phyloP scores from a whole-genome alignment of 2,329 filamentous ascomycete genomes.

The Cordyceps militaris region DNA sequence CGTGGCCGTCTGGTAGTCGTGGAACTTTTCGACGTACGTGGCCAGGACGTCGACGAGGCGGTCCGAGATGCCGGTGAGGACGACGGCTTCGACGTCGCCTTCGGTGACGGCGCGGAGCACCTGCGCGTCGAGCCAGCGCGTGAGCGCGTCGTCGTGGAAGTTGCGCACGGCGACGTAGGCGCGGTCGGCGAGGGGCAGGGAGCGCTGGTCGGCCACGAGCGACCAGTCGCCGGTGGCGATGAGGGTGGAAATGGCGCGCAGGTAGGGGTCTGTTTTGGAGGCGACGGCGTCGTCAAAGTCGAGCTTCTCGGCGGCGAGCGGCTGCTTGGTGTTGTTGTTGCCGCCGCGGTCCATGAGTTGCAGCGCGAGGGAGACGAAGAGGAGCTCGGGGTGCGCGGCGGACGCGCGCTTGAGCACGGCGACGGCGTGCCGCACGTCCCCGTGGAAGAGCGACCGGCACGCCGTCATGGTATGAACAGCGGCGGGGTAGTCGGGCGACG shows the following conservation, averaged over 20 bases:
- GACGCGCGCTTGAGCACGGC: constrained; percentile 63
- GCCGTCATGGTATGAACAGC: constrained; percentile 65
- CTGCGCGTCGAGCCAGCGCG: constrained; percentile 61
- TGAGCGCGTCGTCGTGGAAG: constrained; percentile 54
- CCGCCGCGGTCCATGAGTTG: constrained; percentile 52
- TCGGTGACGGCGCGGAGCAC: constrained; percentile 52
- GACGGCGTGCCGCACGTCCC: constrained; percentile 60
- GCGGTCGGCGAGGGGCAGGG: constrained; percentile 67
- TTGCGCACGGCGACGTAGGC: constrained; percentile 65
- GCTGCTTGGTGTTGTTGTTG: constrained; percentile 23
- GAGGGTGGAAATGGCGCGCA: constrained; percentile 71
- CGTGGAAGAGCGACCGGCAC: constrained; percentile 68
- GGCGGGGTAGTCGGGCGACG: constrained; percentile 41
- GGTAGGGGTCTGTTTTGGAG: constrained; percentile 66
- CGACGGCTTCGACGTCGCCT: constrained; percentile 70
- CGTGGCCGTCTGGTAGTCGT: constrained; percentile 72
- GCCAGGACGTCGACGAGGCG: constrained; percentile 67
- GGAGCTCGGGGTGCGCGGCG: constrained; percentile 52
- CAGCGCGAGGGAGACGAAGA: constrained; percentile 62
- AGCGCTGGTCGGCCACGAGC: constrained; percentile 63
- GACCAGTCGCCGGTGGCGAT: constrained; percentile 73
- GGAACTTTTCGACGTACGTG: constrained; percentile 66
- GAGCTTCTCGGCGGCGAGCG: constrained; percentile 40
- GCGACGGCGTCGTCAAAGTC: constrained; percentile 54
- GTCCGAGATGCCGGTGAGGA: constrained; percentile 71